Conservation (phyloP, 1,139 yeast genomes). For the Pichia sp. region DNA sequence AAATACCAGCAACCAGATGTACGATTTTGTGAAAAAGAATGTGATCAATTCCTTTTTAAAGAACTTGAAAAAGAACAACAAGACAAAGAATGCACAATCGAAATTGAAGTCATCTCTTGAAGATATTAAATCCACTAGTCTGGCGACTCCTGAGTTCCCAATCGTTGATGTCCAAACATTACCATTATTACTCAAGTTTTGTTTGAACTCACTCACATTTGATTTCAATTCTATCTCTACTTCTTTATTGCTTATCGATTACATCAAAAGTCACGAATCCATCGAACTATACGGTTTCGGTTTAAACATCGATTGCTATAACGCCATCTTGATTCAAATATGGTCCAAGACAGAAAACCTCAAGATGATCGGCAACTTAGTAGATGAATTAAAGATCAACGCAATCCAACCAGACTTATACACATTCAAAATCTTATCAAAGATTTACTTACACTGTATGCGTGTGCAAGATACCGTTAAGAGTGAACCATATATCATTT, state of each 20-base stretch:
- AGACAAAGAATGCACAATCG: neutral
- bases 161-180: slow-evolving; percentile 25
- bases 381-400: slow-evolving; percentile 31
- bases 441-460: slow-evolving; percentile 32
- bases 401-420: slow-evolving; percentile 32
- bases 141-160: slow-evolving; percentile 24
- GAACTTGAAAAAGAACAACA: neutral
- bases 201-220: slow-evolving; percentile 28
- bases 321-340: slow-evolving; percentile 25
- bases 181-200: slow-evolving; percentile 29
- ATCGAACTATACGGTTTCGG: slow-evolving; percentile 32
- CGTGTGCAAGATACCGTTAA: slow-evolving; percentile 19
- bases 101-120: slow-evolving; percentile 4
- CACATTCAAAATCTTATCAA: slow-evolving; percentile 28
- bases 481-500: slow-evolving; percentile 29
- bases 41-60: slow-evolving; percentile 24
- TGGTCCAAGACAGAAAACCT: slow-evolving; percentile 32
- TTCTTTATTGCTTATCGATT: slow-evolving; percentile 25
- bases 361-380: slow-evolving; percentile 21
- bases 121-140: slow-evolving; percentile 12
- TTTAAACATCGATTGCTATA: slow-evolving; percentile 32
- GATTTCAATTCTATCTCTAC: slow-evolving; percentile 31
- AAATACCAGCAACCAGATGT: slow-evolving; percentile 21
- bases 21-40: slow-evolving; percentile 21
- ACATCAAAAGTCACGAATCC: slow-evolving; percentile 28